Percentiles rank a stretch among this genome's conserved stretches.
These are phyloP conservation scores for Smallanthus sonchifolius DNA, from an alignment of 129 eudicot species.

Conservation along the genomic window DNA sequence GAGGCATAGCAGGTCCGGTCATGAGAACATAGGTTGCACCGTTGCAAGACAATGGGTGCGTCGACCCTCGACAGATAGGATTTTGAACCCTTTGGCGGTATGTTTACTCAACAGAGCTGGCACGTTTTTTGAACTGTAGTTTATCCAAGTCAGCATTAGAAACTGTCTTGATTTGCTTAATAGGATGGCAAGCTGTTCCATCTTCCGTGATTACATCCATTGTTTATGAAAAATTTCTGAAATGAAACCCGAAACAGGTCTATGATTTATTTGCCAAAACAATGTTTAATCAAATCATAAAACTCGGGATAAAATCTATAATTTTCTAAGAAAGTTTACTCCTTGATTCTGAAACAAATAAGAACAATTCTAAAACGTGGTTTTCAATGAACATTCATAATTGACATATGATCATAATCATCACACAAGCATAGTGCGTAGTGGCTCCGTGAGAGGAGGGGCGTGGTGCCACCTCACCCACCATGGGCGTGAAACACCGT, in stretches of 20 bases:
- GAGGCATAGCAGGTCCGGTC: too few species aligned
- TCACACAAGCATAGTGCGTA: background rate
- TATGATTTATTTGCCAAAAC: too few species aligned
- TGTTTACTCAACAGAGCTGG: conserved; percentile 2
- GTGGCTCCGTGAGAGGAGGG: too few species aligned
- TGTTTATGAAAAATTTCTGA: too few species aligned
- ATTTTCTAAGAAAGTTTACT: background rate
- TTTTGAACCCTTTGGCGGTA: conserved; percentile 26
- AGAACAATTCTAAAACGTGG: background rate
- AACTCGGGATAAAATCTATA: background rate
- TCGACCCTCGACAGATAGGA: conserved; percentile 2
- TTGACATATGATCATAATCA: background rate
- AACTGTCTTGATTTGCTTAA: background rate
- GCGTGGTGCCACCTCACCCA: too few species aligned
- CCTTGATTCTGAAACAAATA: background rate
- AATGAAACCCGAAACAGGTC: too few species aligned
- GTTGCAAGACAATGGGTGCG: too few species aligned
- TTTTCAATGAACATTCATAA: background rate
- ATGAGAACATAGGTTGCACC: too few species aligned
- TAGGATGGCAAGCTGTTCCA: background rate
- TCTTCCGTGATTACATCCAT: background rate
- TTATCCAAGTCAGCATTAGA: conserved; percentile 10
- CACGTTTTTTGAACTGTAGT: conserved; percentile 6
- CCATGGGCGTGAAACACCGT: too few species aligned
- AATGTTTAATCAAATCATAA: too few species aligned